Conservation (phyloP, 192 early-diverging fungal genomes). For the Gryganskiella cystojenkinii region DNA sequence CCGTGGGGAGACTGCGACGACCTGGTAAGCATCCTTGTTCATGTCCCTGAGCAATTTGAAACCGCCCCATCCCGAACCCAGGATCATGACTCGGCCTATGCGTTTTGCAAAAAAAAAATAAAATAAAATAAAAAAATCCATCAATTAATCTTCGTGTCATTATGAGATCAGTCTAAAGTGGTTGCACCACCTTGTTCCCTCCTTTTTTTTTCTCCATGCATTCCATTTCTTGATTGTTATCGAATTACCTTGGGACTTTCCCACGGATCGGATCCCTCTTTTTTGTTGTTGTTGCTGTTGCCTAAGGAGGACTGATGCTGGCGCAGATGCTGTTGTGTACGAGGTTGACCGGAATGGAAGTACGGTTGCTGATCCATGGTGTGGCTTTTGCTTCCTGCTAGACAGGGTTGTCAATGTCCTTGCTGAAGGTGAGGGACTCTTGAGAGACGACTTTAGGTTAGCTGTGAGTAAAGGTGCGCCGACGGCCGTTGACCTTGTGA, state of each 20-base stretch:
- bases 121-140: neutral
- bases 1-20: slow-evolving; percentile 84
- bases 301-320: neutral
- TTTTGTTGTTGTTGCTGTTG: slow-evolving; percentile 1
- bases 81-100: slow-evolving; percentile 37
- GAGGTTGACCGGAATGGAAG: neutral
- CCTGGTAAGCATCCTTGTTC: slow-evolving; percentile 73
- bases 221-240: slow-evolving; percentile 5
- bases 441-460: too few relatives aligned
- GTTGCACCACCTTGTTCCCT: neutral
- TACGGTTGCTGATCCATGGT: too few relatives aligned
- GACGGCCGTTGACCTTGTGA: neutral
- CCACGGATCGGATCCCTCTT: slow-evolving; percentile 47
- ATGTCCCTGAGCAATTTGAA: slow-evolving; percentile 79
- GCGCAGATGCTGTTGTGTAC: neutral
- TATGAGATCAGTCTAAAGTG: neutral
- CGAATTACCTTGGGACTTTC: slow-evolving; percentile 59
- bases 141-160: slow-evolving; percentile 16
- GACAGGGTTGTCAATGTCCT: too few relatives aligned
- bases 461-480: neutral
- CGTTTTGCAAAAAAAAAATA: neutral
- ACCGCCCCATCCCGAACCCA: slow-evolving; percentile 75
- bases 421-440: too few relatives aligned
- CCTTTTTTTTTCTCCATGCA: neutral
- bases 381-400: too few relatives aligned